Conservation (phyloP, 177 flowering plant species). For the Vitis hybrid region DNA sequence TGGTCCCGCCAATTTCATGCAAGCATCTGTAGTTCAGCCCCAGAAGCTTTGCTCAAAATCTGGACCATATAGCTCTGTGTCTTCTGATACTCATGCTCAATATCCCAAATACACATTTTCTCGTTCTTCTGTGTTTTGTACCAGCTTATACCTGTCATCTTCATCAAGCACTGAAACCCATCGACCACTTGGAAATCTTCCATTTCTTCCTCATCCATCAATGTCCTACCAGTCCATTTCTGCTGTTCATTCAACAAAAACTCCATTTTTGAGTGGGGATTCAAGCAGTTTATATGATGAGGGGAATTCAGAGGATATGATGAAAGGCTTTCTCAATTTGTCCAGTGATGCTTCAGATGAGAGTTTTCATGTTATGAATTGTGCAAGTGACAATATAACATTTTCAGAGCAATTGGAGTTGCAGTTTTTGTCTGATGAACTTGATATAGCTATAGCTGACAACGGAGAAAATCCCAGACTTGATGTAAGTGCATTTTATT, state of each 20-base stretch:
- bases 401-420: constrained; percentile 56
- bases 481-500: constrained; percentile 46
- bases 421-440: constrained; percentile 65
- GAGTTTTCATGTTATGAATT: constrained; percentile 31
- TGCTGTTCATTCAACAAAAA: constrained; percentile 32
- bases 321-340: constrained; percentile 47
- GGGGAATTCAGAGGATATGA: constrained; percentile 29
- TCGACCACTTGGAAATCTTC: constrained; percentile 51
- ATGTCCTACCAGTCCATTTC: constrained; percentile 29
- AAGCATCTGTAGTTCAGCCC: constrained; percentile 12
- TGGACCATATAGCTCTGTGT: constrained; percentile 20
- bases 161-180: constrained; percentile 48
- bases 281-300: constrained; percentile 23
- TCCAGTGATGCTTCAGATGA: constrained; percentile 38
- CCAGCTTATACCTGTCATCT: constrained; percentile 57
- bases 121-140: constrained; percentile 62
- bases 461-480: constrained; percentile 53
- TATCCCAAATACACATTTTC: constrained; percentile 28
- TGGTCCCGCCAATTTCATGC: constrained; percentile 11
- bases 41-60: constrained; percentile 12
- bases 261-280: constrained; percentile 35
- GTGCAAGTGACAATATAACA: constrained; percentile 26
- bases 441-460: constrained; percentile 58
- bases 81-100: constrained; percentile 30
- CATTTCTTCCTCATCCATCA: constrained; percentile 64